Evolutionary conservation across 2,329 filamentous ascomycete species (phyloP).

Genomic region (Pestalotiopsis sp.): DNA sequence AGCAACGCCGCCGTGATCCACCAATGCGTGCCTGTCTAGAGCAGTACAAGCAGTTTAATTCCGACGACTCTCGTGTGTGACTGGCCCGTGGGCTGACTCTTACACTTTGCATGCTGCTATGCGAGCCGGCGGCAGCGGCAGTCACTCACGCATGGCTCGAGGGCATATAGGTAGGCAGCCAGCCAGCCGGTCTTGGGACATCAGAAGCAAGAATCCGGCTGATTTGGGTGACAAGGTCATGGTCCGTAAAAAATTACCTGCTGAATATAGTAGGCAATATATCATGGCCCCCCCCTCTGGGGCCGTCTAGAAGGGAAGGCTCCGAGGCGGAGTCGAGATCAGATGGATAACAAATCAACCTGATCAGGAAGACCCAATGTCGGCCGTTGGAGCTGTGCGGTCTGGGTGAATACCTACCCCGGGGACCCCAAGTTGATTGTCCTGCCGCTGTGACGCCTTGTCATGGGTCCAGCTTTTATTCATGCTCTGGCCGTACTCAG

Average conservation of each 20-base stretch:
- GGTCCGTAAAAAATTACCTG: background rate
- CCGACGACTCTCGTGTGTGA: constrained; percentile 1
- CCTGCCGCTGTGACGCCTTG: background rate
- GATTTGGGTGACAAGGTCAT: background rate
- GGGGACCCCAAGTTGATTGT: background rate
- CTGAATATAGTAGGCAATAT: background rate
- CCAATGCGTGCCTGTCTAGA: constrained; percentile 8
- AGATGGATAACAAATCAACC: background rate
- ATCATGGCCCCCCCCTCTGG: background rate
- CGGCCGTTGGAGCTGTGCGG: too few species aligned
- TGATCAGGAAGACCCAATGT: background rate
- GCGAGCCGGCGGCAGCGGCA: background rate
- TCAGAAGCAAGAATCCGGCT: background rate
- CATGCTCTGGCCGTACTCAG: background rate
- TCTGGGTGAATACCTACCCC: too few species aligned
- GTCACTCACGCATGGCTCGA: background rate
- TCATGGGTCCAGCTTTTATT: background rate
- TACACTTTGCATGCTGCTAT: background rate
- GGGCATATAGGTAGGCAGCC: too few species aligned
- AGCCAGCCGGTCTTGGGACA: background rate
- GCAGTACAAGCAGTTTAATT: constrained; percentile 1
- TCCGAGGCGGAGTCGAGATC: background rate
- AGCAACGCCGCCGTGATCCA: constrained; percentile 21
- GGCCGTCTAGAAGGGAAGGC: background rate
- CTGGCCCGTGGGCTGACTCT: background rate